Evolutionary conservation across 2,329 filamentous ascomycete genomes (phyloP).

Genomic region (Ascochyta viciae-villosae): DNA sequence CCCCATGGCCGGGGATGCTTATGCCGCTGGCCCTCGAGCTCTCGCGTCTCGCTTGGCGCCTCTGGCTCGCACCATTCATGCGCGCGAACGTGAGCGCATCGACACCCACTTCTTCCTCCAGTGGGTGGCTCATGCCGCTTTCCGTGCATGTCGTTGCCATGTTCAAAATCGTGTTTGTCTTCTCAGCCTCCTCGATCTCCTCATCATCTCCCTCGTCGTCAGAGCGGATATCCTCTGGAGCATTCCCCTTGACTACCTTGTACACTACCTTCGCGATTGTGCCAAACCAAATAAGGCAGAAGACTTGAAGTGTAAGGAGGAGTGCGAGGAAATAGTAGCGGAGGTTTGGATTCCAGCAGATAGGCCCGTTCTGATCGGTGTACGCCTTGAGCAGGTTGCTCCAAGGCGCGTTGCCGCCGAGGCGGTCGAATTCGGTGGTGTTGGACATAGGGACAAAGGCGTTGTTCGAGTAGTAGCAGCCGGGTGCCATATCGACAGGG

Average conservation of each 20-base stretch:
- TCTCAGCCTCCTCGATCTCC: slow-evolving; percentile 52
- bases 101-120: slow-evolving; percentile 79
- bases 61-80: slow-evolving; percentile 47
- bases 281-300: slow-evolving; percentile 86
- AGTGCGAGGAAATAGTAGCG: slow-evolving; percentile 78
- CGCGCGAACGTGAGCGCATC: slow-evolving; percentile 72
- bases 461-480: slow-evolving; percentile 72
- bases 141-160: slow-evolving; percentile 40
- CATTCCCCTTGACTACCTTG: slow-evolving; percentile 76
- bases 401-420: slow-evolving; percentile 53
- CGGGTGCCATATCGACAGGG: slow-evolving; percentile 66
- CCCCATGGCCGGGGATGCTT: slow-evolving; percentile 73
- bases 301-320: slow-evolving; percentile 77
- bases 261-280: slow-evolving; percentile 87
- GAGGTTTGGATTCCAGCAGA: slow-evolving; percentile 81
- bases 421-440: slow-evolving; percentile 46
- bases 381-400: slow-evolving; percentile 77
- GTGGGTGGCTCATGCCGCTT: slow-evolving; percentile 49
- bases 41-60: slow-evolving; percentile 61
- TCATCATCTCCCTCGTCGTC: slow-evolving; percentile 79
- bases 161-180: slow-evolving; percentile 30
- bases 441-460: slow-evolving; percentile 64
- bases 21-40: slow-evolving; percentile 58
- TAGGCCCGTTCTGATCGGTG: slow-evolving; percentile 70
- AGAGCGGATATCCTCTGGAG: slow-evolving; percentile 85